Evolutionary conservation across 257 asterid species (phyloP).

Genomic region (Schizonepeta tenuifolia): DNA sequence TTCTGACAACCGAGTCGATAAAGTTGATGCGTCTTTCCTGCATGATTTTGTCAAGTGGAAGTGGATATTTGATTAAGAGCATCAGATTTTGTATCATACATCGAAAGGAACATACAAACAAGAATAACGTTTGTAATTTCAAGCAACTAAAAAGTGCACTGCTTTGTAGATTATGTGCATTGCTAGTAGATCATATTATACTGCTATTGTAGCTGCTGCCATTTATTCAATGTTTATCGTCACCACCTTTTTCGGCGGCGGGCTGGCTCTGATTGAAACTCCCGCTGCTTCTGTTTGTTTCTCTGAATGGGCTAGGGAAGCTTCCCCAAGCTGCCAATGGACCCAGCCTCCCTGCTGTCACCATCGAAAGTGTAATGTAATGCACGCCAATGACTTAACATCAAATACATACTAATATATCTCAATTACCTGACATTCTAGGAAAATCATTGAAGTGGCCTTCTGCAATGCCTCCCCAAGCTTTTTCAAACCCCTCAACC

Average conservation of each 20-base stretch:
- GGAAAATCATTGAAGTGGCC: conserved; percentile 41
- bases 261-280: conserved; percentile 27
- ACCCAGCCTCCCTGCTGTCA: conserved; percentile 44
- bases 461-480: conserved; percentile 62
- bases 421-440: conserved; percentile 37
- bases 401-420: background rate
- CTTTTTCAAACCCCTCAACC: conserved; percentile 63
- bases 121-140: no score
- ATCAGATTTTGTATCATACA: no score
- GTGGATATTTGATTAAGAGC: no score
- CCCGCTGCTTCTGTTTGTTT: conserved; percentile 23
- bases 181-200: no score
- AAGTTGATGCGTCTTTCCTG: no score
- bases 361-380: background rate
- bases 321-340: conserved; percentile 38
- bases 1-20: background rate
- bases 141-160: no score
- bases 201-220: no score
- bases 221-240: conserved; percentile 66
- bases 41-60: no score
- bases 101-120: no score
- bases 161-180: no score
- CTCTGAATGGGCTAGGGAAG: conserved; percentile 42
- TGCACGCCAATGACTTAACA: background rate
- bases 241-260: conserved; percentile 54